These are phyloP conservation scores for Arthrinium puccinioides DNA, from an alignment of 2,329 filamentous ascomycete species.

Conservation along the genomic window DNA sequence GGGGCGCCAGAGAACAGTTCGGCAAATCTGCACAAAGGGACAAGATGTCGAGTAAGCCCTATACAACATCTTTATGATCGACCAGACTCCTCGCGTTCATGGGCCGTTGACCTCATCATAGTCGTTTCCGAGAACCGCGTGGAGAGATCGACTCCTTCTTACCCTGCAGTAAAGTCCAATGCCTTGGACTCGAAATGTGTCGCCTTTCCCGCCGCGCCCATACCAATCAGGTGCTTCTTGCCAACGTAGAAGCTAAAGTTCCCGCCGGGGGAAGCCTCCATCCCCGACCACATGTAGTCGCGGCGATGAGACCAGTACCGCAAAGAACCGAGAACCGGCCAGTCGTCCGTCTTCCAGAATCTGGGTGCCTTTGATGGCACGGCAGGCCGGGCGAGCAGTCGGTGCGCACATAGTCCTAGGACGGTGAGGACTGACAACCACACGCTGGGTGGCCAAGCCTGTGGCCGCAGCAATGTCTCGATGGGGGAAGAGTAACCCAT, in stretches of 20 bases:
- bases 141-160: constrained; percentile 9
- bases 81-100: no score
- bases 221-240: constrained; percentile 34
- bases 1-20: no score
- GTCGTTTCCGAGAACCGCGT: not conserved
- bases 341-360: constrained; percentile 16
- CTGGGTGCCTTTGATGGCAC: constrained; percentile 18
- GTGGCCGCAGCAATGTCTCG: no score
- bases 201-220: constrained; percentile 33
- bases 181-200: constrained; percentile 38
- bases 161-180: constrained; percentile 35
- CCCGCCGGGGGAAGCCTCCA: constrained; percentile 26
- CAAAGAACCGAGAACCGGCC: constrained; percentile 32
- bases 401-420: no score
- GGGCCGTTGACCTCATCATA: no score
- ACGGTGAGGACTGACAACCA: no score
- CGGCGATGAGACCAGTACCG: constrained; percentile 36
- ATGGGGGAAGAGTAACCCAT: no score
- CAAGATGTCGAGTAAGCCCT: no score
- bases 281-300: constrained; percentile 30
- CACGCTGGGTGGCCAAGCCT: no score
- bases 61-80: no score
- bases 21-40: no score
- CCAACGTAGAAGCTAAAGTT: constrained; percentile 45
- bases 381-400: constrained; percentile 8